These are phyloP conservation scores for Clonostachys sp. DNA, from an alignment of 2,329 filamentous ascomycete genomes.

Conservation along the genomic window DNA sequence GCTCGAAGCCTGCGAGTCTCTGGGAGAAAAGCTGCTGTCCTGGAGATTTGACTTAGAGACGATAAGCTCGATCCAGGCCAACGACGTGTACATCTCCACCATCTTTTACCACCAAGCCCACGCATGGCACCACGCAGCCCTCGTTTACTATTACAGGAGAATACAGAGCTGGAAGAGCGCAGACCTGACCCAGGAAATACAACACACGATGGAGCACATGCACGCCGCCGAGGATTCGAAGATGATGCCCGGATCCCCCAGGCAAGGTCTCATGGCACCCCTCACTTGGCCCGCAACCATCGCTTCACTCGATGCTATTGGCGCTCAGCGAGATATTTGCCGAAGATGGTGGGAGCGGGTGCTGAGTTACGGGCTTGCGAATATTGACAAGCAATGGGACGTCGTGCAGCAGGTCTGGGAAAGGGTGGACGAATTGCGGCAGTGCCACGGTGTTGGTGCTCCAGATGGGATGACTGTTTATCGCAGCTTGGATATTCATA, in stretches of 20 bases:
- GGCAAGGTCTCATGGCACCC: not conserved
- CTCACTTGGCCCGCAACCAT: not conserved
- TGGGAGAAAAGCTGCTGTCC: not conserved
- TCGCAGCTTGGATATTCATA: no score
- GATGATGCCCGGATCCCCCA: not conserved
- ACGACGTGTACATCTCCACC: not conserved
- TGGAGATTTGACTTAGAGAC: not conserved
- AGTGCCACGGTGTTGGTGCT: no score
- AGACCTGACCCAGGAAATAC: not conserved
- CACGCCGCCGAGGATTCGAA: not conserved
- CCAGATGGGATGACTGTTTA: no score
- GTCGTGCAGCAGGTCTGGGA: conserved; percentile 1
- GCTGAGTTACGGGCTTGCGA: not conserved
- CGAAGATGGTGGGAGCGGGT: not conserved
- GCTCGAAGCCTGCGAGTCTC: not conserved
- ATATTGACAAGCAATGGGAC: not conserved
- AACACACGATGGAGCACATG: not conserved
- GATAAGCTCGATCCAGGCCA: not conserved
- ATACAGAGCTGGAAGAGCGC: not conserved
- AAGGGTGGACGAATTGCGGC: not conserved
- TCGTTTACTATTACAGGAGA: not conserved
- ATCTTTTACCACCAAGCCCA: not conserved
- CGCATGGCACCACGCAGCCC: not conserved
- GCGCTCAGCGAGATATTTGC: not conserved
- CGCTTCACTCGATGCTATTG: not conserved